A percentile compares a stretch with the other conserved stretches of the same genome.
Conservation (phyloP, 2,329 filamentous ascomycete genomes). For the Grosmannia serpens region DNA sequence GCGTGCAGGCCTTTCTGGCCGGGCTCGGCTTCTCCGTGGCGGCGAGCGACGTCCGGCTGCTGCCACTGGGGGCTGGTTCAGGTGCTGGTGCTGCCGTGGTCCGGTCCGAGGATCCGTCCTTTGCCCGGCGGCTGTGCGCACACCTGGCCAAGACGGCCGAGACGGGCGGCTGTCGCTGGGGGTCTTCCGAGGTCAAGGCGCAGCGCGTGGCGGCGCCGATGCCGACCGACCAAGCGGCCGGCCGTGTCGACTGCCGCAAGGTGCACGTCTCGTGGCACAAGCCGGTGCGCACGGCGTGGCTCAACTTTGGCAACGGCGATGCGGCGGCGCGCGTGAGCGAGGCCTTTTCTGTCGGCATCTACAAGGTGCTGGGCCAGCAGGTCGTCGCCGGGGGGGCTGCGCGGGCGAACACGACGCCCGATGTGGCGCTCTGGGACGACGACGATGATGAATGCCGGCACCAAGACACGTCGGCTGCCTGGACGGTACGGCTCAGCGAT, state of each 20-base stretch:
- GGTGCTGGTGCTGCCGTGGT: neutral
- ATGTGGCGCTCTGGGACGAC: too few relatives aligned
- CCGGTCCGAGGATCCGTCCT: neutral
- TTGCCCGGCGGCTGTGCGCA: slow-evolving; percentile 6
- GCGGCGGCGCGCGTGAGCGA: slow-evolving; percentile 14
- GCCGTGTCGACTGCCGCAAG: slow-evolving; percentile 22
- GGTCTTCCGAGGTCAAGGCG: slow-evolving; percentile 17
- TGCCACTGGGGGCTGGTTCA: too few relatives aligned
- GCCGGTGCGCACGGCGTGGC: slow-evolving; percentile 15
- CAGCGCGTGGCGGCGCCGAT: neutral
- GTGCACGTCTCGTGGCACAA: slow-evolving; percentile 26
- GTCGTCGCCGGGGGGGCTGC: slow-evolving; percentile 6
- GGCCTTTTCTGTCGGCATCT: slow-evolving; percentile 13
- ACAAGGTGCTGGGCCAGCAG: slow-evolving; percentile 13
- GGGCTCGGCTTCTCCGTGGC: neutral
- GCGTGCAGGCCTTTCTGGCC: neutral
- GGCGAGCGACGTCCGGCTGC: neutral
- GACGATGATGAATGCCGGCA: too few relatives aligned
- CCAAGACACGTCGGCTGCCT: neutral
- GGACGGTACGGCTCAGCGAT: neutral
- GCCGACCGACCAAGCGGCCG: slow-evolving; percentile 7
- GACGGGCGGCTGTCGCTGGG: slow-evolving; percentile 11
- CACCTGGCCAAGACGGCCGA: slow-evolving; percentile 21
- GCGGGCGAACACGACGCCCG: neutral
- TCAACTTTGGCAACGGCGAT: slow-evolving; percentile 17